Base-by-base conservation (phyloP, 345 rosid genomes). In the Murraya paniculata region DNA sequence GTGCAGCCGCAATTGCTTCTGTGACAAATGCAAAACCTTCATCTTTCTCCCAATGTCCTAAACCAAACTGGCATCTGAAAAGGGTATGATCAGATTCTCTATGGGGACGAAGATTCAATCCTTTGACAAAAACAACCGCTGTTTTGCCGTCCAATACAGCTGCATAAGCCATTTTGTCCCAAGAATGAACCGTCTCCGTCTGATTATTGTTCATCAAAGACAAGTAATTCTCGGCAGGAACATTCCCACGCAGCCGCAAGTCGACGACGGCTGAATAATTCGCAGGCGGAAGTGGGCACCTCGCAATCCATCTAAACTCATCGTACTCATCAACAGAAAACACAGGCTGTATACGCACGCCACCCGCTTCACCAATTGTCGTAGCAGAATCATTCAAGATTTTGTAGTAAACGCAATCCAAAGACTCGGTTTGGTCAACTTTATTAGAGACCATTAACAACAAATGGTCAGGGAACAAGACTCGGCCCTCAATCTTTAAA, bases 41-140 rank as follows among this genome's bases (percentile, higher is more conserved):
- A 56, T 83, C 87, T 75, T 77, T 83, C n/a, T 85, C 85, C 67
- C 81, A 73, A 55, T 70, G 73, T 48, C 83, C 87, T 71, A 91
- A 74, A 50, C 93, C 83, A 64, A 94, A 96, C 53, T 84, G 95
- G 59, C 99, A 94, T 70, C 90, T 87, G 86, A 90, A 90, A 38
- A 80, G 78, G 11, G 87, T 76, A 31, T 95, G 89, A 85, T 89
- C 89, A 4, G 95, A 88, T 79, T 80, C 93, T 77, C 78, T 88
- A 78, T 90, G 97, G 0, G 98, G 95, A 48, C 97, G 84, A 31
- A 95, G 93, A 89, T 91, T 96, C 87, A 94, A 86, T 25, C 99
- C 99, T 58, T 96, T 96, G 11, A 78, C 98, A 67, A 96, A 94
- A 73, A 96, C 88, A 71, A 91, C 93, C 30, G 86, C 95, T 14